Conservation (phyloP, 1,139 yeast genomes). For the Hyphopichia buzzinii region DNA sequence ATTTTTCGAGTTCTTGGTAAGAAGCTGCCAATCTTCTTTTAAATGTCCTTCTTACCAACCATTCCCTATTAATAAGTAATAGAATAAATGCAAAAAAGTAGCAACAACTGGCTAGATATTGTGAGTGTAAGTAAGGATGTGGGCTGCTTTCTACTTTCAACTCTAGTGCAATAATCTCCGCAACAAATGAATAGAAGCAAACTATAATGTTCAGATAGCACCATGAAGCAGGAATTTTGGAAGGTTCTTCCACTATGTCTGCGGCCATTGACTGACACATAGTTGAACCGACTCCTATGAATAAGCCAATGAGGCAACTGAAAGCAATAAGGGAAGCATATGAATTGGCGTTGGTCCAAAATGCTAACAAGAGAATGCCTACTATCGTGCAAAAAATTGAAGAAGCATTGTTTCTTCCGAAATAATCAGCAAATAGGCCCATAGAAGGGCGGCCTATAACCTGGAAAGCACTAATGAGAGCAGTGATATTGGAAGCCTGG, state of each 20-base stretch:
- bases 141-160: conserved; percentile 25
- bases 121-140: conserved; percentile 57
- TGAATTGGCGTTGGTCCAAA: conserved; percentile 56
- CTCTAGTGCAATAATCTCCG: conserved; percentile 51
- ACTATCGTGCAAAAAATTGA: conserved; percentile 27
- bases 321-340: conserved; percentile 54
- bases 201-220: conserved; percentile 51
- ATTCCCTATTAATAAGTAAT: conserved; percentile 28
- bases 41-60: conserved; percentile 3
- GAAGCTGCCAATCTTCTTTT: not conserved
- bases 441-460: conserved; percentile 62
- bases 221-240: conserved; percentile 59
- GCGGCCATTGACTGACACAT: conserved; percentile 61
- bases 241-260: conserved; percentile 47
- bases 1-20: not conserved
- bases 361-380: conserved; percentile 39
- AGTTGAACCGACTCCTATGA: conserved; percentile 64
- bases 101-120: conserved; percentile 56
- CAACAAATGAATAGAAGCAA: conserved; percentile 42
- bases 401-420: conserved; percentile 59
- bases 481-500: conserved; percentile 61
- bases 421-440: conserved; percentile 56
- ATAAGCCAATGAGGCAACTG: conserved; percentile 50
- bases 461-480: conserved; percentile 63
- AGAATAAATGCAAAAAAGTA: conserved; percentile 32